These are phyloP conservation scores for barrel medic (Medicago truncatula) DNA, from an alignment of 306 rosid genomes.

Conservation along the genomic window DNA sequence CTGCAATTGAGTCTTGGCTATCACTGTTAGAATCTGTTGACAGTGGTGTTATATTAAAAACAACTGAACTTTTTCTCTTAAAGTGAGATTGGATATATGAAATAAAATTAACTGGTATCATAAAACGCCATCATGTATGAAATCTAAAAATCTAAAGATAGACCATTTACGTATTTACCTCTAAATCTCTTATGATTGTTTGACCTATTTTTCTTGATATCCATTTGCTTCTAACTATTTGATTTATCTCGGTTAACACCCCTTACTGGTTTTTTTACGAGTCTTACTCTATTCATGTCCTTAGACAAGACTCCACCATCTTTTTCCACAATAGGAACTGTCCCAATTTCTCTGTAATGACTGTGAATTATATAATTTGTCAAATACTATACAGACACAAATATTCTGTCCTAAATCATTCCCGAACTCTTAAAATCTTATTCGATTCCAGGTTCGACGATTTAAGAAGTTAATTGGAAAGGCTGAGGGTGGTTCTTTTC, in stretches of 20 bases:
- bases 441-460: constrained; percentile 64
- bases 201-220: neutral
- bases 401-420: constrained; percentile 20
- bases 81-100: neutral
- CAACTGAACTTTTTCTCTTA: neutral
- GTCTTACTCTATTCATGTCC: neutral
- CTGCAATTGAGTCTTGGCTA: neutral
- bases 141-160: neutral
- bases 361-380: neutral
- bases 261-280: neutral
- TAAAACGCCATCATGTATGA: neutral
- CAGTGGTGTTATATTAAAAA: neutral
- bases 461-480: constrained; percentile 81
- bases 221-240: neutral
- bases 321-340: neutral
- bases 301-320: neutral
- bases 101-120: neutral
- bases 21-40: constrained; percentile 6
- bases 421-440: constrained; percentile 33
- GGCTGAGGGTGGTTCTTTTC: constrained; percentile 74
- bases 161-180: neutral
- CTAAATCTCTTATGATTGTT: neutral
- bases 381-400: constrained; percentile 2
- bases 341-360: neutral
- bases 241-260: neutral